Conservation (phyloP, 331 rosid genomes). For the Pyracantha coccinea region DNA sequence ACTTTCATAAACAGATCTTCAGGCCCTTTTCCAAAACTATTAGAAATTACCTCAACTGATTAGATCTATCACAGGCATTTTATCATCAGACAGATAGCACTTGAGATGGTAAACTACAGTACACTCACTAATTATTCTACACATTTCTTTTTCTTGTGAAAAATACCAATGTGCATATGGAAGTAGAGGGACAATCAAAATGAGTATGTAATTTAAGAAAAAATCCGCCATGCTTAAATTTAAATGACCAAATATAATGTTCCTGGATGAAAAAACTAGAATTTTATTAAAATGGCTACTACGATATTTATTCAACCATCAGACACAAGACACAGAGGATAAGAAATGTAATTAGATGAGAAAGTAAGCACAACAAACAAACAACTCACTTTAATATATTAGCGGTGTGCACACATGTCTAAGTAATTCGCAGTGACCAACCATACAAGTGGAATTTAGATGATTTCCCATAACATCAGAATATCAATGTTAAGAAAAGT, state of each 20-base stretch:
- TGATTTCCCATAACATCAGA: not conserved
- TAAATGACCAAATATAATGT: not conserved
- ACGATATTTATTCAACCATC: not conserved
- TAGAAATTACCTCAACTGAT: not conserved
- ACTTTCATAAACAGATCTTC: not conserved
- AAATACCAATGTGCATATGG: not conserved
- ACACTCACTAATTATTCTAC: not conserved
- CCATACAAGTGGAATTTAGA: not conserved
- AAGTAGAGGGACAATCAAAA: not conserved
- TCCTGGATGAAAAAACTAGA: not conserved
- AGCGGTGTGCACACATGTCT: not conserved
- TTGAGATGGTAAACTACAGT: not conserved
- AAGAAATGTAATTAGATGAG: not conserved
- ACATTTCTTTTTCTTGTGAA: not conserved
- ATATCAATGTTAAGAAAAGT: conserved; percentile 16
- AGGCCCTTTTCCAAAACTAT: not conserved
- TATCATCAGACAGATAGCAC: not conserved
- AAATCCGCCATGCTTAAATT: not conserved
- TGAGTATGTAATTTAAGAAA: not conserved
- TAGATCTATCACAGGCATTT: not conserved
- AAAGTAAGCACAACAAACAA: not conserved
- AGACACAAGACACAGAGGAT: not conserved
- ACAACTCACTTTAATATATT: not conserved
- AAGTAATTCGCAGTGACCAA: not conserved
- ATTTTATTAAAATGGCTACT: not conserved